Evolutionary conservation across 495 filamentous ascomycete species (phyloP).

Genomic region (Staphylotrichum tortipilum): DNA sequence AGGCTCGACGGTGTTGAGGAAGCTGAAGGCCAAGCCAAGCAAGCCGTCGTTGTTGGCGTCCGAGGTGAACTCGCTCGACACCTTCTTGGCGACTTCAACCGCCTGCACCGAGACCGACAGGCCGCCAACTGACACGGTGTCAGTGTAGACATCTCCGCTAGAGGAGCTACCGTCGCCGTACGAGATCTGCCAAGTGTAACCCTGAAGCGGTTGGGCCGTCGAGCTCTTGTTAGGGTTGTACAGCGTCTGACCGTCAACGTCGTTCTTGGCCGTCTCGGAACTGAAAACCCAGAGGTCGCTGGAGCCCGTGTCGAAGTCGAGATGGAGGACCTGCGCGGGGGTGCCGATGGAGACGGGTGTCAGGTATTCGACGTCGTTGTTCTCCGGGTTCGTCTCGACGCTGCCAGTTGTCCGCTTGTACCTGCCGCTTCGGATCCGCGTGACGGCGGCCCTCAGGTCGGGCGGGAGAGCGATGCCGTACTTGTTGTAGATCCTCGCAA

Average conservation of each 20-base stretch:
- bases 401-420: constrained; percentile 19
- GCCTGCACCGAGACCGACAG: constrained; percentile 56
- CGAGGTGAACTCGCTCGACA: constrained; percentile 51
- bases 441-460: constrained; percentile 7
- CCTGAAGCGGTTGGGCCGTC: constrained; percentile 42
- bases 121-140: constrained; percentile 58
- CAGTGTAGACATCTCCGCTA: constrained; percentile 58
- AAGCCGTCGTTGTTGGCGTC: constrained; percentile 60
- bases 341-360: constrained; percentile 57
- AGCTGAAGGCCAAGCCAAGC: constrained; percentile 62
- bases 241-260: constrained; percentile 44
- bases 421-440: background rate
- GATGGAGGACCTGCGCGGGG: constrained; percentile 46
- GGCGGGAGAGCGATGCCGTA: constrained; percentile 38
- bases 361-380: constrained; percentile 56
- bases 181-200: constrained; percentile 54
- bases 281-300: constrained; percentile 58
- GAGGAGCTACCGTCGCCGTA: constrained; percentile 67
- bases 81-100: constrained; percentile 55
- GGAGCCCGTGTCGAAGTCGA: constrained; percentile 71
- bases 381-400: constrained; percentile 46
- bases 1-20: constrained; percentile 63
- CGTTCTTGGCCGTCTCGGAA: constrained; percentile 16
- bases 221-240: constrained; percentile 47
- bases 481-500: constrained; percentile 52